phyloP scores from a whole-genome alignment of 495 filamentous ascomycete genomes.

The Lichina pygmaea region DNA sequence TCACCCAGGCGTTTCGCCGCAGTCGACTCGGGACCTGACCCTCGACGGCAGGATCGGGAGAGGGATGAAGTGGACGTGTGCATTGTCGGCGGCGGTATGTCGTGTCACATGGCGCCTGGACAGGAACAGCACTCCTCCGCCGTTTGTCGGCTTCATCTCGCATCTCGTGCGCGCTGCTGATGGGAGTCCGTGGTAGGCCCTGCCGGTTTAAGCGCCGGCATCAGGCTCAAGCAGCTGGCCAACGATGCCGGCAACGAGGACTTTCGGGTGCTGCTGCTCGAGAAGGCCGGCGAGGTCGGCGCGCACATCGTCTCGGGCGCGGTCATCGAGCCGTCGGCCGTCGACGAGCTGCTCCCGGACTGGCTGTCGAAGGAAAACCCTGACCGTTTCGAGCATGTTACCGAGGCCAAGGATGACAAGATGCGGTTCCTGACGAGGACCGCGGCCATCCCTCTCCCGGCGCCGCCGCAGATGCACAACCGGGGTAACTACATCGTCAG shows the following conservation, averaged over 20 bases:
- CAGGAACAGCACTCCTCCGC: not conserved
- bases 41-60: slow-evolving; percentile 50
- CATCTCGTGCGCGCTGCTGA: not conserved
- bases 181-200: slow-evolving; percentile 25
- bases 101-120: not conserved
- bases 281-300: slow-evolving; percentile 88
- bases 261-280: slow-evolving; percentile 73
- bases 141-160: not conserved
- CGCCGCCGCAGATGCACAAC: slow-evolving; percentile 95
- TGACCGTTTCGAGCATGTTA: slow-evolving; percentile 57
- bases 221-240: slow-evolving; percentile 83
- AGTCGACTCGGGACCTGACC: slow-evolving; percentile 41
- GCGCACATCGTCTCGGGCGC: slow-evolving; percentile 92
- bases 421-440: slow-evolving; percentile 91
- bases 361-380: slow-evolving; percentile 78
- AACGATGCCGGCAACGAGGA: slow-evolving; percentile 91
- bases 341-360: slow-evolving; percentile 80
- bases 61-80: slow-evolving; percentile 86
- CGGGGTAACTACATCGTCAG: slow-evolving; percentile 94
- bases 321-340: slow-evolving; percentile 69
- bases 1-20: slow-evolving; percentile 17
- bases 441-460: slow-evolving; percentile 48
- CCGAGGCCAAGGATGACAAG: slow-evolving; percentile 53
- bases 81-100: slow-evolving; percentile 69
- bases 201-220: slow-evolving; percentile 75